phyloP scores from a whole-genome alignment of 2,329 filamentous ascomycete genomes.

The Cladobotryum mycophilum region DNA sequence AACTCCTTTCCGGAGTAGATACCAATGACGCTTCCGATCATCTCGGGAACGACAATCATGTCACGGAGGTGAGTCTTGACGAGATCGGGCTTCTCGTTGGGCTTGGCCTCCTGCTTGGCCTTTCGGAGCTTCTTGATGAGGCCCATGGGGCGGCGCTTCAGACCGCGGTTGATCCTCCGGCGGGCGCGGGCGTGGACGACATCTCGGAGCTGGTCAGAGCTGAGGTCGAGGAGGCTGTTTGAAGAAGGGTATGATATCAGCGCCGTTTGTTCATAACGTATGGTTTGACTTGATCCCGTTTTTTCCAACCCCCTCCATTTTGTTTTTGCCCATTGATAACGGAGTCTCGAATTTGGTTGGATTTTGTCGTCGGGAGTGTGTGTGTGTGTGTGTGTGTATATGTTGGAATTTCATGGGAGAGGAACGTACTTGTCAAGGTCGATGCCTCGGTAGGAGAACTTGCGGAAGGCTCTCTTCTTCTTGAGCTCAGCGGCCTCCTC shows the following conservation, averaged over 20 bases:
- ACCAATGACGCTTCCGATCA: slow-evolving; percentile 97
- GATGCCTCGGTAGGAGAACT: slow-evolving; percentile 99
- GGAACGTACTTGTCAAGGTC: slow-evolving; percentile 93
- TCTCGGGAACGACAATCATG: slow-evolving; percentile 99
- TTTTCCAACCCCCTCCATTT: slow-evolving; percentile 1
- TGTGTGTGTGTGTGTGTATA: neutral
- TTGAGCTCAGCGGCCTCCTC: slow-evolving; percentile 99
- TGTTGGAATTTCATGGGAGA: neutral
- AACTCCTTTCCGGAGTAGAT: slow-evolving; percentile 99
- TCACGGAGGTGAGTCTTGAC: slow-evolving; percentile 99
- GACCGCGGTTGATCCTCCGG: slow-evolving; percentile 97
- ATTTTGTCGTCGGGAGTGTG: neutral
- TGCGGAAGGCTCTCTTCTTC: slow-evolving; percentile 99
- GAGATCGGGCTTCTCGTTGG: slow-evolving; percentile 99
- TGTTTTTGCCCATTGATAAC: neutral
- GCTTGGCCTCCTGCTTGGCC: slow-evolving; percentile 97
- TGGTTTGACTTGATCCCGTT: neutral
- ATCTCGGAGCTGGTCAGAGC: slow-evolving; percentile 97
- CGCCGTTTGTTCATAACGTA: neutral
- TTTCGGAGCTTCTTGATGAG: slow-evolving; percentile 99
- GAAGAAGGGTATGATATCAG: slow-evolving; percentile 12
- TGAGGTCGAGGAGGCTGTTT: slow-evolving; percentile 91
- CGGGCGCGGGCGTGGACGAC: slow-evolving; percentile 98
- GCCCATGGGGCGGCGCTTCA: slow-evolving; percentile 99
- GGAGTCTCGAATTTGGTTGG: neutral